These are phyloP conservation scores for Toxoplasma gondii DNA, from an alignment of 169 alveolate genomes.

Conservation along the genomic window DNA sequence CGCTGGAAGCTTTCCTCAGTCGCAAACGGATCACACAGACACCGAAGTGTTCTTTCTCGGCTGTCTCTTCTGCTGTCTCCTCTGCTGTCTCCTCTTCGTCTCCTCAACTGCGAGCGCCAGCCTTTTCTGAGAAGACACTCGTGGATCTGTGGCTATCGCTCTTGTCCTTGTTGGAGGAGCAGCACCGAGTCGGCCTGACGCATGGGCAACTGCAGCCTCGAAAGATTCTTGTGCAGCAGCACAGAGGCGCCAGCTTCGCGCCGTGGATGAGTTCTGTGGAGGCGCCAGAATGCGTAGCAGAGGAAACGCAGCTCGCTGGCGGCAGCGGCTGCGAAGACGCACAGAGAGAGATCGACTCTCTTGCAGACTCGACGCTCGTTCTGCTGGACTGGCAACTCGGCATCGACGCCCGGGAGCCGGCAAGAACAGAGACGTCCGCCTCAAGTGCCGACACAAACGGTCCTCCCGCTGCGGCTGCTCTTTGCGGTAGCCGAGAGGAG, in stretches of 20 bases:
- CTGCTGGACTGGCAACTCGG: slow-evolving; percentile 34
- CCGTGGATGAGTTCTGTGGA: no score
- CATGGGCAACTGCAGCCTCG: slow-evolving; percentile 15
- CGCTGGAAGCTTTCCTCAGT: background rate
- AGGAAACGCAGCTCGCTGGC: background rate
- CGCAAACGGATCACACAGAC: background rate
- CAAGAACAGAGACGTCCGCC: background rate
- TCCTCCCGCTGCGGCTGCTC: background rate
- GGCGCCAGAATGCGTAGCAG: background rate
- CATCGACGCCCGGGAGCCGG: background rate
- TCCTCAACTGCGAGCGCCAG: background rate
- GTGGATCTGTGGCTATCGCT: background rate
- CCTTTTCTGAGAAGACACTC: background rate
- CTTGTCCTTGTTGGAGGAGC: background rate
- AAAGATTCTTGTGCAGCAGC: background rate
- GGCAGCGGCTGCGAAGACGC: background rate
- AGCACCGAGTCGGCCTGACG: background rate
- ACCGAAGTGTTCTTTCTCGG: background rate
- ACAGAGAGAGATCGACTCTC: background rate
- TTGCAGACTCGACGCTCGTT: background rate
- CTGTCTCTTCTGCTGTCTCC: background rate
- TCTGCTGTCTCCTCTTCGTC: background rate
- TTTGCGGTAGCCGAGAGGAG: no score
- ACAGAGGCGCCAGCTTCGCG: background rate
- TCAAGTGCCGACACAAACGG: background rate